Evolutionary conservation across 345 rosid species (phyloP).

Genomic region (Crucihimalaya himalaica): DNA sequence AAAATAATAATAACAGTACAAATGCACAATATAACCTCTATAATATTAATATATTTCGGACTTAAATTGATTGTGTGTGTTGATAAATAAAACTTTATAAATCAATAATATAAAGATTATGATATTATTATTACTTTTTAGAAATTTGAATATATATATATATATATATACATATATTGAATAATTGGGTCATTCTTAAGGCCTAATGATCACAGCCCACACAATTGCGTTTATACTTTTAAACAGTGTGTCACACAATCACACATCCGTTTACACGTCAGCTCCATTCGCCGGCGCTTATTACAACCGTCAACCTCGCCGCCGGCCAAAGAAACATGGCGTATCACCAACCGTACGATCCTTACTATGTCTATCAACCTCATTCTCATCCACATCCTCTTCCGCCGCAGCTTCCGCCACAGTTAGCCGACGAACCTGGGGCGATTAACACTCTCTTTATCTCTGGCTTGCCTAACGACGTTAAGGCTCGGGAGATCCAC

Average conservation of each 20-base stretch:
- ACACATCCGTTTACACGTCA: slow-evolving; percentile 11
- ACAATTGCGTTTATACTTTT: too few species aligned
- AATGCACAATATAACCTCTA: too few species aligned
- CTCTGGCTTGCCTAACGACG: slow-evolving; percentile 88
- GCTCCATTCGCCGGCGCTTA: slow-evolving; percentile 31
- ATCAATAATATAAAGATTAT: too few species aligned
- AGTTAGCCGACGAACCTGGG: slow-evolving; percentile 40
- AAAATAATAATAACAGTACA: too few species aligned
- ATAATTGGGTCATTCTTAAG: neutral
- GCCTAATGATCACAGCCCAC: too few species aligned
- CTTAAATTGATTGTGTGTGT: too few species aligned
- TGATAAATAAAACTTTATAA: too few species aligned
- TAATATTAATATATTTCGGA: too few species aligned
- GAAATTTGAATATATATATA: too few species aligned
- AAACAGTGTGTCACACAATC: neutral
- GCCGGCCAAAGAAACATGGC: slow-evolving; percentile 47
- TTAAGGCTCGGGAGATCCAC: slow-evolving; percentile 89
- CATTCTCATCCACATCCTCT: slow-evolving; percentile 16
- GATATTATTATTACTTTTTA: too few species aligned
- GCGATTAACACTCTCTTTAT: slow-evolving; percentile 75
- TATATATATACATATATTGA: too few species aligned
- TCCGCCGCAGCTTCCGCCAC: slow-evolving; percentile 25
- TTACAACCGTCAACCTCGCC: slow-evolving; percentile 20
- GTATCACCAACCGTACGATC: slow-evolving; percentile 57
- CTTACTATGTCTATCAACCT: slow-evolving; percentile 50